These are phyloP conservation scores for Pythium folliculosum DNA, from an alignment of 352 stramenopile genomes.

Conservation along the genomic window DNA sequence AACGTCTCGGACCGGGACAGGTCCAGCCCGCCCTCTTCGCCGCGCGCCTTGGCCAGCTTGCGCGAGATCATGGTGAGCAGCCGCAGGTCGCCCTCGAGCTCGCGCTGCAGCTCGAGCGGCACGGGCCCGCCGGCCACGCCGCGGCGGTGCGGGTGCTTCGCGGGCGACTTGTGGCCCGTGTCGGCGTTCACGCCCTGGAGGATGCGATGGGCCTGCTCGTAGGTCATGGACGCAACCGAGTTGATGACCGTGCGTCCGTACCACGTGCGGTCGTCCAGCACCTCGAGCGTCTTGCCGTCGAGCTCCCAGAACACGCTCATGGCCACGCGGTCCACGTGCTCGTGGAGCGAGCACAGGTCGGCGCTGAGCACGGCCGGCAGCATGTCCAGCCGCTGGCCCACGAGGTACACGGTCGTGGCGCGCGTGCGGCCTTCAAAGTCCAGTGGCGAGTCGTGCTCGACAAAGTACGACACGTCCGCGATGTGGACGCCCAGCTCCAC, in stretches of 20 bases:
- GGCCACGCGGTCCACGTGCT: constrained; percentile 85
- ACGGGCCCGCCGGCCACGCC: constrained; percentile 77
- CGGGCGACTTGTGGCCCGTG: constrained; percentile 34
- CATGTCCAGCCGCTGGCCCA: constrained; percentile 94
- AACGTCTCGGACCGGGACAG: constrained; percentile 88
- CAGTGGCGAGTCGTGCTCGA: constrained; percentile 93
- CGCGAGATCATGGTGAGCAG: constrained; percentile 71
- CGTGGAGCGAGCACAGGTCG: constrained; percentile 92
- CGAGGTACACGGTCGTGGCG: constrained; percentile 97
- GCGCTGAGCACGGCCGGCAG: constrained; percentile 87
- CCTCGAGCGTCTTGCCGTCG: constrained; percentile 61
- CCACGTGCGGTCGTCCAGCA: constrained; percentile 65
- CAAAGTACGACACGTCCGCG: constrained; percentile 99
- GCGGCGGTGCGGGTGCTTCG: constrained; percentile 16
- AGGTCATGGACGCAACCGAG: constrained; percentile 90
- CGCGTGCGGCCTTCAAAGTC: constrained; percentile 92
- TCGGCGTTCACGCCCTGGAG: constrained; percentile 67
- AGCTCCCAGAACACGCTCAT: constrained; percentile 93
- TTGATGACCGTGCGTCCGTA: constrained; percentile 96
- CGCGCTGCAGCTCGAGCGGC: constrained; percentile 46
- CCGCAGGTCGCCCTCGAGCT: constrained; percentile 55
- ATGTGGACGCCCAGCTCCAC: constrained; percentile 98
- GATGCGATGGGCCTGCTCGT: constrained; percentile 81
- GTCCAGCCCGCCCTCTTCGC: constrained; percentile 71
- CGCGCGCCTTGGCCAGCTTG: constrained; percentile 53